phyloP scores from a whole-genome alignment of 2,329 filamentous ascomycete genomes.

The Pseudogymnoascus sp. region DNA sequence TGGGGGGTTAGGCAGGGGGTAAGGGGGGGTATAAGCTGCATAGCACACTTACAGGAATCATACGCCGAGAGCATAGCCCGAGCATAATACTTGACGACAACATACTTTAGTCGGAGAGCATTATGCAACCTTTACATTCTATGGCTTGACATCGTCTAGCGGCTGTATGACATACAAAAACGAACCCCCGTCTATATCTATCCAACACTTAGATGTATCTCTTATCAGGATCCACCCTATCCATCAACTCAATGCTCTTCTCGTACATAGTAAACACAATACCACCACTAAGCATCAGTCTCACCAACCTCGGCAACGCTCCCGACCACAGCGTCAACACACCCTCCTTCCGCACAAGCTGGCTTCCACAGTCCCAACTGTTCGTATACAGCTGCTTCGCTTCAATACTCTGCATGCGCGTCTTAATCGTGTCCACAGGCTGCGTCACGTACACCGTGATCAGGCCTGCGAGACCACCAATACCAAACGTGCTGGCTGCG shows the following conservation, averaged over 20 bases:
- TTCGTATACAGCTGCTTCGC: slow-evolving; percentile 75
- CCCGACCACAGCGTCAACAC: slow-evolving; percentile 90
- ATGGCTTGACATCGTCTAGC: not conserved
- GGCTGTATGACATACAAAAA: slow-evolving; percentile 10
- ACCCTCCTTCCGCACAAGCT: slow-evolving; percentile 85
- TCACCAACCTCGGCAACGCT: slow-evolving; percentile 73
- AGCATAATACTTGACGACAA: not conserved
- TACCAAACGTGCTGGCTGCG: slow-evolving; percentile 76
- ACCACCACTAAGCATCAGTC: slow-evolving; percentile 83
- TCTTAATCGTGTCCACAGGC: slow-evolving; percentile 89
- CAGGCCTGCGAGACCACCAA: slow-evolving; percentile 79
- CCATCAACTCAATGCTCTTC: slow-evolving; percentile 87
- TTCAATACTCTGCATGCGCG: slow-evolving; percentile 93
- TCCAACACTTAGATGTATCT: slow-evolving; percentile 56
- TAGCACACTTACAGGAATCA: not conserved
- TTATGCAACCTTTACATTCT: not conserved
- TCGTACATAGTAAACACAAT: slow-evolving; percentile 99
- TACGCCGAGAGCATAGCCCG: not conserved
- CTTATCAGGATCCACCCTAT: slow-evolving; percentile 70
- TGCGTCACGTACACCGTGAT: slow-evolving; percentile 79
- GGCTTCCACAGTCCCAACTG: slow-evolving; percentile 70
- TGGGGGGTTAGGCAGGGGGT: not conserved
- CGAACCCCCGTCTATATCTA: slow-evolving; percentile 15
- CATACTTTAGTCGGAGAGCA: not conserved
- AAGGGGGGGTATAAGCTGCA: not conserved